Base-by-base conservation (phyloP, 139 green algal species). In the Tetratostichococcus sp. region DNA sequence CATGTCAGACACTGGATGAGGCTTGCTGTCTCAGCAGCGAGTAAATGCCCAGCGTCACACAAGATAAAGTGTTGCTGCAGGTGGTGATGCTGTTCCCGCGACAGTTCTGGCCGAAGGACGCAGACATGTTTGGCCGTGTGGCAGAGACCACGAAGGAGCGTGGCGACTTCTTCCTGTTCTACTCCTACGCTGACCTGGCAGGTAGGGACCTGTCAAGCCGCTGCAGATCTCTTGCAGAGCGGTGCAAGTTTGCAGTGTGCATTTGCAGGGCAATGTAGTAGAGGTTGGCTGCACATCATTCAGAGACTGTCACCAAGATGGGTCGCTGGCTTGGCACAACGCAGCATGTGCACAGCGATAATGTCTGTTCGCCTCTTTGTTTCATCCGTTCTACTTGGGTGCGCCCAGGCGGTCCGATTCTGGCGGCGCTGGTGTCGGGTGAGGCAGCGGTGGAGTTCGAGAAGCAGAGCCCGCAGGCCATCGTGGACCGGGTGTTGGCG, bases 111-210 rank as follows among this genome's bases (percentile, higher is more conserved):
- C 89, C 86, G 43, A 43, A 82, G 14, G 35, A 62, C 2, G 33
- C 86, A 1, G 95, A 99, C 86, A 97, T 93, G 68, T 97, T 99
- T 79, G 95, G 91, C 0, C 85, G 84, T 34, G 79, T 97, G 23
- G 42, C 80, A 14, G 43, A 75, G 4, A 77, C 83, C 16, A 68
- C 70, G 3, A 62, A 67, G n/a, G 42, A 86, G 6, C 83, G 90
- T 1, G 94, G 94, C n/a, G 80, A 90, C 39, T 92, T 84, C 82
- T 98, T 96, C 82, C 86, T 98, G 4, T 97, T 98, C 77, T 98
- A 98, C 87, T 92, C 85, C 25, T 94, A 91, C 73, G 72, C 80
- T 6, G 33, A 73, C 72, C 84, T 92, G 67, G 88, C 88, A 65
- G 91, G 91, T 35, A 69, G 11, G 57, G 30, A 2, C 35, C 30